These are phyloP conservation scores for Cavenderia fasciculata DNA, from an alignment of 78 protist species.

Conservation along the genomic window DNA sequence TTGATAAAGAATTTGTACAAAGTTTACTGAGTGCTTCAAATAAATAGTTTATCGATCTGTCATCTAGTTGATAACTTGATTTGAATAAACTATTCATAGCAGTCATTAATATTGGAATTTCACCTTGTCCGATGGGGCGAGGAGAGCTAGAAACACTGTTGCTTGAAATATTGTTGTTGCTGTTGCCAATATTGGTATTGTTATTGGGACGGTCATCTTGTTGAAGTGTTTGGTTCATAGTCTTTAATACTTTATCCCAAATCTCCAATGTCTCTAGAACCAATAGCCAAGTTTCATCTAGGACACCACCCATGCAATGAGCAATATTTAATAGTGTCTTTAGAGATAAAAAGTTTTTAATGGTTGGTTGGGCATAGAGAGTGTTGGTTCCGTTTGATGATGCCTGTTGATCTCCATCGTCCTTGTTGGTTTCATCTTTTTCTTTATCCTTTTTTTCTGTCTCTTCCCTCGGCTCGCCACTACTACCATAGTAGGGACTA, in stretches of 20 bases:
- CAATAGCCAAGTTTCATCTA: conserved; percentile 78
- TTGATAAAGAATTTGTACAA: conserved; percentile 18
- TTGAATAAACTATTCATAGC: conserved; percentile 60
- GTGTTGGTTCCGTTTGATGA: not conserved
- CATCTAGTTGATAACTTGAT: conserved; percentile 30
- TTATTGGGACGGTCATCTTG: not conserved
- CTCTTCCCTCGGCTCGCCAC: no score
- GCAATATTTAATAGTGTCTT: conserved; percentile 81
- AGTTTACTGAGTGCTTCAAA: conserved; percentile 58
- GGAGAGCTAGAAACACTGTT: conserved; percentile 12
- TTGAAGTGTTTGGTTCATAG: not conserved
- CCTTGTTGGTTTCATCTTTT: no score
- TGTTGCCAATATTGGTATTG: not conserved
- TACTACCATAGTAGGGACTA: no score
- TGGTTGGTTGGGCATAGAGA: conserved; percentile 39
- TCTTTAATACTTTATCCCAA: conserved; percentile 46
- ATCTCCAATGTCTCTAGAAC: conserved; percentile 78
- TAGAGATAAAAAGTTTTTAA: conserved; percentile 64
- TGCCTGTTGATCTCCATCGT: not conserved
- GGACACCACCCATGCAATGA: conserved; percentile 79
- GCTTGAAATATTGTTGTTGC: not conserved
- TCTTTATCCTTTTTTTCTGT: no score
- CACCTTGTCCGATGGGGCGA: conserved; percentile 11
- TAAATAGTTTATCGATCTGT: conserved; percentile 29
- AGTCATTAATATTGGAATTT: conserved; percentile 35